Evolutionary conservation across 441 rosid genomes (phyloP).

Genomic region (Brassica hybrid): DNA sequence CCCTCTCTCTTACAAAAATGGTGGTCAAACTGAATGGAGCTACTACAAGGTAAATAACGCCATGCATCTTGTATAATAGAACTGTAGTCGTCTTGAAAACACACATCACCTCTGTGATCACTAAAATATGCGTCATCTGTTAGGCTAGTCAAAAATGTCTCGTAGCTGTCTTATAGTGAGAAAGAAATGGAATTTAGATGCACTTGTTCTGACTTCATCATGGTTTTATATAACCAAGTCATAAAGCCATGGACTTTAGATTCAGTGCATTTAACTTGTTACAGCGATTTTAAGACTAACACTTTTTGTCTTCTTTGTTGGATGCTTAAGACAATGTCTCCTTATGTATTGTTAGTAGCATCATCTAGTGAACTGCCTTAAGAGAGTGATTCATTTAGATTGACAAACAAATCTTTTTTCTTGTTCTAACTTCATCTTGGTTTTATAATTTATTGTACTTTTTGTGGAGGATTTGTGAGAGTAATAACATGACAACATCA

Average conservation of each 20-base stretch:
- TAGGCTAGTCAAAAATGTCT: neutral
- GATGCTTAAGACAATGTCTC: neutral
- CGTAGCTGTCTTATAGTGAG: neutral
- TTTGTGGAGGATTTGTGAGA: conserved; percentile 10
- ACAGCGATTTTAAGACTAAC: too few species aligned
- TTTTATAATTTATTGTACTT: neutral
- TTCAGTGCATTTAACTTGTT: neutral
- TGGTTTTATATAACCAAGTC: neutral
- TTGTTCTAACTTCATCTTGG: too few species aligned
- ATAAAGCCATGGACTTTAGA: neutral
- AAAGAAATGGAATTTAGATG: neutral
- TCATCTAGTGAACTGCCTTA: neutral
- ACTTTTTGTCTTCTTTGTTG: neutral
- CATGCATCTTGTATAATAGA: neutral
- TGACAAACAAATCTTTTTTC: neutral
- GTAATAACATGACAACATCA: neutral
- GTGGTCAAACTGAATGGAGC: conserved; percentile 82
- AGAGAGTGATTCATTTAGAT: neutral
- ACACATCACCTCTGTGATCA: neutral
- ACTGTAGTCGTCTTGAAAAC: too few species aligned
- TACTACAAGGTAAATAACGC: conserved; percentile 78
- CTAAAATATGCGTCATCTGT: too few species aligned
- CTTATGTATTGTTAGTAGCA: too few species aligned
- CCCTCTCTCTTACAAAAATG: conserved; percentile 84
- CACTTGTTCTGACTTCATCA: neutral